phyloP scores from a whole-genome alignment of 371 early-diverging fungal species.

The Modicella reniformis region DNA sequence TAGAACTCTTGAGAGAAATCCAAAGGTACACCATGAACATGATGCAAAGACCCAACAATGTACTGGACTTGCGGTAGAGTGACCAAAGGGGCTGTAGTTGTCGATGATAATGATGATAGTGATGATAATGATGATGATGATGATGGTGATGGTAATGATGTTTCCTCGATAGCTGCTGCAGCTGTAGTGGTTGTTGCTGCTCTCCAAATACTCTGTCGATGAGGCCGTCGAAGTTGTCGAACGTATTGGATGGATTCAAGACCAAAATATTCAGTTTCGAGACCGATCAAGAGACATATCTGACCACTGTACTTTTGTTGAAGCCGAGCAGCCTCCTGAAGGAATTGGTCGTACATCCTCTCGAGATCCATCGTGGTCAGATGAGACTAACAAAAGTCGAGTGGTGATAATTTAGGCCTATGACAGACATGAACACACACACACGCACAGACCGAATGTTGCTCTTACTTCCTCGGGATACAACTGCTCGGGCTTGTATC shows the following conservation, averaged over 20 bases:
- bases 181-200: conserved; percentile 36
- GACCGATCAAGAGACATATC: conserved; percentile 83
- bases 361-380: conserved; percentile 69
- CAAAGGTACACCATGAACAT: conserved; percentile 81
- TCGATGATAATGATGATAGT: background rate
- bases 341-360: conserved; percentile 66
- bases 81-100: conserved; percentile 26
- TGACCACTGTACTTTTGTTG: conserved; percentile 66
- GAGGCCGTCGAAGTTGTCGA: conserved; percentile 50
- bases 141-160: conserved; percentile 18
- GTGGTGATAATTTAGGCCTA: background rate
- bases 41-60: conserved; percentile 95
- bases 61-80: conserved; percentile 68
- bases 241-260: conserved; percentile 27
- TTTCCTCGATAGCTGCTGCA: conserved; percentile 6
- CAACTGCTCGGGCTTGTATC: conserved; percentile 69
- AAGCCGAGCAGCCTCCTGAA: conserved; percentile 77
- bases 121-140: background rate
- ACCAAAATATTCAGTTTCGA: conserved; percentile 90
- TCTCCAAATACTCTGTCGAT: conserved; percentile 3
- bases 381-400: conserved; percentile 56
- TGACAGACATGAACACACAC: conserved; percentile 8
- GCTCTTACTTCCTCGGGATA: conserved; percentile 84
- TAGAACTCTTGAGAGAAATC: conserved; percentile 81
- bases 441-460: background rate